Conservation (phyloP, 2,329 filamentous ascomycete species). For the Chaetomium sp. region DNA sequence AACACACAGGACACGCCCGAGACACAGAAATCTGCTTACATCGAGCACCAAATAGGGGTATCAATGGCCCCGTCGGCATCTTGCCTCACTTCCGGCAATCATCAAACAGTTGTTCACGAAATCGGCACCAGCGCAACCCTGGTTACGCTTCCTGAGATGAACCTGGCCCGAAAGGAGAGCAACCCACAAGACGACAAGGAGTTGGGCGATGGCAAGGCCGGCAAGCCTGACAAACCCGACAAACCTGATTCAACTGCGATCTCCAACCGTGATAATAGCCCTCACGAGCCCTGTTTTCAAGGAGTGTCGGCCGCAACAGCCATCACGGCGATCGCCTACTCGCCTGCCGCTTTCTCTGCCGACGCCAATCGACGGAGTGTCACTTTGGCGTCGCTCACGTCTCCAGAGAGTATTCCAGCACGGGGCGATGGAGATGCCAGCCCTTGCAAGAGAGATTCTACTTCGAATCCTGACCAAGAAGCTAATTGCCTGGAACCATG, state of each 20-base stretch:
- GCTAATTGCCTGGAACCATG: background rate
- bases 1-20: background rate
- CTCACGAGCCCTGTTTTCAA: background rate
- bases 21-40: no score
- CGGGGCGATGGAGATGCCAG: background rate
- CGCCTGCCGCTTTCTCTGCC: background rate
- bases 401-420: background rate
- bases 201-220: background rate
- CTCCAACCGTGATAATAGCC: background rate
- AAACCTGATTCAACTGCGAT: background rate
- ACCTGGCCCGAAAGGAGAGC: background rate
- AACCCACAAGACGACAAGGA: background rate
- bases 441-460: background rate
- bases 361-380: background rate
- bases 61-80: no score
- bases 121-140: no score
- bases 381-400: constrained; percentile 5
- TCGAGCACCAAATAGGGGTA: background rate
- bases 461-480: background rate
- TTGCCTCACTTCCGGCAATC: background rate
- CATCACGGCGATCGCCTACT: background rate
- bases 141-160: background rate
- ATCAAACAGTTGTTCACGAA: background rate
- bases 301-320: constrained; percentile 1
- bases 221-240: no score